Evolutionary conservation across 2,329 filamentous ascomycete species (phyloP).

Genomic region (Aspergillus niger): DNA sequence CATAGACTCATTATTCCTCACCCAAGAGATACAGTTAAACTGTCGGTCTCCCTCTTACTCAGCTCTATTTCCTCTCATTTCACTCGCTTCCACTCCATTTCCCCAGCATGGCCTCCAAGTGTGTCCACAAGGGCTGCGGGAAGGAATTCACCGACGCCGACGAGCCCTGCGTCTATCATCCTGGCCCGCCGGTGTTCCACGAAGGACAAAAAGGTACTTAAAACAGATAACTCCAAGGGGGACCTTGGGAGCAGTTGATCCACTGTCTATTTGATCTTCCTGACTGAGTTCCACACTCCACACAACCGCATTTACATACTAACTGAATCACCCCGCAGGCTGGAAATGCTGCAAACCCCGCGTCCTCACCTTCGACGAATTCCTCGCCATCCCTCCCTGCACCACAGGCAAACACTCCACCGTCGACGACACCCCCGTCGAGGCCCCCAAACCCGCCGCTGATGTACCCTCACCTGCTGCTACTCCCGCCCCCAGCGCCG

Average conservation of each 20-base stretch:
- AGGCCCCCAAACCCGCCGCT: constrained; percentile 42
- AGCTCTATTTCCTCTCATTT: background rate
- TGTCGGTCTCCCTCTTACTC: background rate
- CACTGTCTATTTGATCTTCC: background rate
- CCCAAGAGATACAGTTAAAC: background rate
- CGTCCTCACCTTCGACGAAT: constrained; percentile 97
- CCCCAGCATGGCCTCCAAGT: constrained; percentile 61
- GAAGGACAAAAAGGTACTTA: constrained; percentile 93
- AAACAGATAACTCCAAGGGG: constrained; percentile 6
- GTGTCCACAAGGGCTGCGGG: constrained; percentile 93
- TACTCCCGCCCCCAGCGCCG: constrained; percentile 18
- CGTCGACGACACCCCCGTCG: constrained; percentile 69
- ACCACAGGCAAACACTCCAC: constrained; percentile 91
- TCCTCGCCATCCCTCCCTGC: constrained; percentile 88
- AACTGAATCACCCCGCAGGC: constrained; percentile 55
- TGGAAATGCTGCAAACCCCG: constrained; percentile 99
- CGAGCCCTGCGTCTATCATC: constrained; percentile 88
- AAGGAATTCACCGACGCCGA: constrained; percentile 81
- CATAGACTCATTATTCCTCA: background rate
- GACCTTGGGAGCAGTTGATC: constrained; percentile 28
- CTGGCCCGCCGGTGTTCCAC: constrained; percentile 91
- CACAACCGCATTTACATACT: constrained; percentile 1
- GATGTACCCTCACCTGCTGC: constrained; percentile 25
- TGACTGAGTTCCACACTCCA: background rate
- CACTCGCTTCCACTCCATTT: background rate